Conservation (phyloP, 2,329 filamentous ascomycete species). For the Magnaporthiopsis poae region DNA sequence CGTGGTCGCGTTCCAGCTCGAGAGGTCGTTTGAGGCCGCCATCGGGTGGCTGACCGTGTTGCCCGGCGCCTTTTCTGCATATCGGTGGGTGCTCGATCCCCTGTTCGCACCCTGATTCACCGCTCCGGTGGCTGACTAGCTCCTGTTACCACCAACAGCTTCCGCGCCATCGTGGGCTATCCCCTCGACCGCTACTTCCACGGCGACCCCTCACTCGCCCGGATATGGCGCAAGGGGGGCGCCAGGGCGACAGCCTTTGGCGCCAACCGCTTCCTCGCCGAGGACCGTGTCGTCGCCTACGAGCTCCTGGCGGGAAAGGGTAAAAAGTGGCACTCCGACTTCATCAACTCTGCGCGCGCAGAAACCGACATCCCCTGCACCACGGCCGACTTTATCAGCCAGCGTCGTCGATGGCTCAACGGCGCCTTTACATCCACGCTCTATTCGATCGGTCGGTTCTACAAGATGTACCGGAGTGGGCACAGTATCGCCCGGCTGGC, state of each 20-base stretch:
- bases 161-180: slow-evolving; percentile 94
- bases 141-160: too few species aligned
- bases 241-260: slow-evolving; percentile 23
- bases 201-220: slow-evolving; percentile 93
- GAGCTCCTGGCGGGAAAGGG: slow-evolving; percentile 96
- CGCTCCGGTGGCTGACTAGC: too few species aligned
- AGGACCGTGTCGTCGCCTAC: slow-evolving; percentile 99
- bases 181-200: slow-evolving; percentile 99
- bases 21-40: slow-evolving; percentile 62
- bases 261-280: slow-evolving; percentile 66
- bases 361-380: slow-evolving; percentile 98
- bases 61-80: slow-evolving; percentile 97
- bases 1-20: slow-evolving; percentile 88
- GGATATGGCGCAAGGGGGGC: slow-evolving; percentile 96
- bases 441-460: slow-evolving; percentile 97
- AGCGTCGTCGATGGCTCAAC: slow-evolving; percentile 97
- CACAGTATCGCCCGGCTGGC: slow-evolving; percentile 98
- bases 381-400: slow-evolving; percentile 90
- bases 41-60: slow-evolving; percentile 75
- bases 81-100: slow-evolving; percentile 46
- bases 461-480: slow-evolving; percentile 94
- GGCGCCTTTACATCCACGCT: slow-evolving; percentile 95
- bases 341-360: slow-evolving; percentile 97
- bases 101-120: too few species aligned
- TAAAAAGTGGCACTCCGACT: slow-evolving; percentile 96